A percentile compares a stretch with the other conserved stretches of the same genome.
Evolutionary conservation across 2,329 filamentous ascomycete genomes (phyloP).

Genomic region (Colletotrichum sp.): DNA sequence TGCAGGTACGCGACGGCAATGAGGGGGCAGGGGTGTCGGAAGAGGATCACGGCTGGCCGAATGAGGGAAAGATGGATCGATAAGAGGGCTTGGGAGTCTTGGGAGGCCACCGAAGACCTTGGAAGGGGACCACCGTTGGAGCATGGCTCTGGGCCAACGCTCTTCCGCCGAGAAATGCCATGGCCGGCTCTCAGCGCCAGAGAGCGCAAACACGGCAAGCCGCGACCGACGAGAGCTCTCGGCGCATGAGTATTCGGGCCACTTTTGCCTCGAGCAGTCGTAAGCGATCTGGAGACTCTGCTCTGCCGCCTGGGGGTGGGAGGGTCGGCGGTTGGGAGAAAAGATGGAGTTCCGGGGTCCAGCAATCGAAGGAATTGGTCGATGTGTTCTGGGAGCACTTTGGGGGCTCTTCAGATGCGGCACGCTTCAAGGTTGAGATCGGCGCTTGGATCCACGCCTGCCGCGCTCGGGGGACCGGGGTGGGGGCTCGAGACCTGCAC

Average conservation of each 20-base stretch:
- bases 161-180: slow-evolving; percentile 9
- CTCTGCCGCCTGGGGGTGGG: neutral
- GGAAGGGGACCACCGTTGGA: neutral
- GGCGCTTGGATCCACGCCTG: slow-evolving; percentile 14
- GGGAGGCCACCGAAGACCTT: neutral
- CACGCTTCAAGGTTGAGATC: slow-evolving; percentile 14
- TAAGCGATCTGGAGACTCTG: neutral
- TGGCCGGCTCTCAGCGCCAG: neutral
- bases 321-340: neutral
- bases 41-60: neutral
- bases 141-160: neutral
- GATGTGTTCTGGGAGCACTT: neutral
- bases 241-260: slow-evolving; percentile 9
- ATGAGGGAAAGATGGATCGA: neutral
- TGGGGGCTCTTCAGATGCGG: neutral
- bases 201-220: neutral
- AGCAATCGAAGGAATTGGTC: neutral
- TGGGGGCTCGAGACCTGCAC: neutral
- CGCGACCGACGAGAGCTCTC: slow-evolving; percentile 11
- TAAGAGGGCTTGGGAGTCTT: neutral
- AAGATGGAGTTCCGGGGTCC: neutral
- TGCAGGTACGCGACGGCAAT: slow-evolving; percentile 3
- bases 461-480: slow-evolving; percentile 5
- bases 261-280: slow-evolving; percentile 8
- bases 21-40: neutral